These are phyloP conservation scores for Hanseniaspora guilliermondii DNA, from an alignment of 805 yeast genomes.

Conservation along the genomic window DNA sequence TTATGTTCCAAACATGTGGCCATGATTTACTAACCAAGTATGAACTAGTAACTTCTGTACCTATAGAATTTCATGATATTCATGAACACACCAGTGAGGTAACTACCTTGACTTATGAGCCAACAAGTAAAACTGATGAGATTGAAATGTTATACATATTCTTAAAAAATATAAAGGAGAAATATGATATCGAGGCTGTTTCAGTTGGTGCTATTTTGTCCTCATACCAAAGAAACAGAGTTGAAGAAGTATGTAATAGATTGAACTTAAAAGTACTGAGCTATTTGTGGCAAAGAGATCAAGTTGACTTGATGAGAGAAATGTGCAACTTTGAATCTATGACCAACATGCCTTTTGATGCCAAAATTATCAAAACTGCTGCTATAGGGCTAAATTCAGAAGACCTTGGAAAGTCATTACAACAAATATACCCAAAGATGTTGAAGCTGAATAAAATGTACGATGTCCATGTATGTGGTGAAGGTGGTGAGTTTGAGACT, in stretches of 20 bases:
- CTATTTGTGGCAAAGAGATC: conserved; percentile 84
- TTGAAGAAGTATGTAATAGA: conserved; percentile 76
- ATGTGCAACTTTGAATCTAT: conserved; percentile 38
- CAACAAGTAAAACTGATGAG: conserved; percentile 59
- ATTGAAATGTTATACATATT: conserved; percentile 67
- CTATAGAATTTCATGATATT: conserved; percentile 25
- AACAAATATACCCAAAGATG: conserved; percentile 48
- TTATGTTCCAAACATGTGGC: conserved; percentile 97
- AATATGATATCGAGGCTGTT: conserved; percentile 64
- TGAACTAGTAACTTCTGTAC: conserved; percentile 60
- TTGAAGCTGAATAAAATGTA: conserved; percentile 44
- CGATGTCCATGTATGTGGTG: conserved; percentile 93
- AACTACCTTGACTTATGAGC: conserved; percentile 50
- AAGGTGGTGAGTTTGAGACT: conserved; percentile 97
- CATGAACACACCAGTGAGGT: conserved; percentile 36
- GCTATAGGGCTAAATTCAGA: conserved; percentile 63
- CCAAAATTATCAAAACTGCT: conserved; percentile 82
- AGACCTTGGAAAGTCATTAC: conserved; percentile 60
- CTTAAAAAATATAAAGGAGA: conserved; percentile 34
- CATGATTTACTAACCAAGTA: conserved; percentile 61
- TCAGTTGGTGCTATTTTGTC: conserved; percentile 94
- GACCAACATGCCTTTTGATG: conserved; percentile 39
- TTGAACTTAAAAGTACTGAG: conserved; percentile 58
- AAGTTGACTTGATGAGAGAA: conserved; percentile 64
- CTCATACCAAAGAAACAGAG: conserved; percentile 88